These are phyloP conservation scores for Mortierella sp. DNA, from an alignment of 371 early-diverging fungal species.

Conservation along the genomic window DNA sequence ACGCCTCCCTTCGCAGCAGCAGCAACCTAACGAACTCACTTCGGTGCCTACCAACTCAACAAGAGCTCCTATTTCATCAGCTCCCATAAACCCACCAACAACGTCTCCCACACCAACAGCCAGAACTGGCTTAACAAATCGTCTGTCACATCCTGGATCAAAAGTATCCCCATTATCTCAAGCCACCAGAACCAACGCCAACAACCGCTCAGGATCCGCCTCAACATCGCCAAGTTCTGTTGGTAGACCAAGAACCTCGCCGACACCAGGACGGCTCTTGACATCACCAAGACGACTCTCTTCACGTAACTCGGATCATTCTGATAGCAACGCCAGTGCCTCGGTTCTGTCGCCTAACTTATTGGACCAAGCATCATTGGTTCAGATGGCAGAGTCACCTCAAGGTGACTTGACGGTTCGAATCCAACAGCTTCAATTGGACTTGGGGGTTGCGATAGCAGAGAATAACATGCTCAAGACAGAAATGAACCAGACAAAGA, in stretches of 20 bases:
- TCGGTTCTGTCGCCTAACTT: conserved; percentile 20
- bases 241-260: conserved; percentile 32
- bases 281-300: conserved; percentile 38
- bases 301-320: conserved; percentile 26
- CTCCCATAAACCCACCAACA: conserved; percentile 10
- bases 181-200: conserved; percentile 2
- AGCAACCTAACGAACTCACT: conserved; percentile 8
- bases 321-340: conserved; percentile 12
- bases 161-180: conserved; percentile 15
- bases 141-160: conserved; percentile 29
- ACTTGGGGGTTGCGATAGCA: conserved; percentile 40
- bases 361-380: conserved; percentile 33
- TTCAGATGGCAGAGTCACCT: conserved; percentile 39
- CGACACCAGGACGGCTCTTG: conserved; percentile 40
- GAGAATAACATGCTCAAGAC: conserved; percentile 56
- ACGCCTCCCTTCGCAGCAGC: conserved; percentile 11
- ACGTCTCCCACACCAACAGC: conserved; percentile 31
- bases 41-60: conserved; percentile 10
- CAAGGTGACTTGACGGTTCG: conserved; percentile 23
- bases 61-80: conserved; percentile 2
- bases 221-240: conserved; percentile 20
- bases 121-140: conserved; percentile 17
- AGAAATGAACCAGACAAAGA: conserved; percentile 50
- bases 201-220: conserved; percentile 6
- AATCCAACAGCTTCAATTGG: conserved; percentile 48